A percentile compares a stretch with the other conserved stretches of the same genome.
phyloP scores from a whole-genome alignment of 2,329 filamentous ascomycete genomes.

The Aspergillus uvarum region DNA sequence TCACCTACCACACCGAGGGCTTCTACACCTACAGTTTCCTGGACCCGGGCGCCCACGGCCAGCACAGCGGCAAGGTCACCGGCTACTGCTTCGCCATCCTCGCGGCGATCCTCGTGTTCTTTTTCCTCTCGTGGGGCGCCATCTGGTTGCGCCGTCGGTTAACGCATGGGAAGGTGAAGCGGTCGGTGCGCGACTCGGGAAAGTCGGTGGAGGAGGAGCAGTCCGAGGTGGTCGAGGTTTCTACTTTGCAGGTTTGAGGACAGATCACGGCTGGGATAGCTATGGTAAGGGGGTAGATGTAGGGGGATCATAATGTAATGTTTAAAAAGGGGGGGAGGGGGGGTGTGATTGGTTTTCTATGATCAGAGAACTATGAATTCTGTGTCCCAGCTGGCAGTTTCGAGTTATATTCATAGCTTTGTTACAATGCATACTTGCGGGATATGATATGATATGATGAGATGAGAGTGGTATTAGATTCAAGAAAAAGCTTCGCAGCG shows the following conservation, averaged over 20 bases:
- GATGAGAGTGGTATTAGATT: neutral
- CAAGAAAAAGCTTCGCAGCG: neutral
- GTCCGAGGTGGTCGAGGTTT: neutral
- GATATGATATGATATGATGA: neutral
- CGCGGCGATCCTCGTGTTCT: conserved; percentile 56
- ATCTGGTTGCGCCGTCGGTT: conserved; percentile 56
- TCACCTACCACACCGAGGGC: conserved; percentile 67
- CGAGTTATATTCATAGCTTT: neutral
- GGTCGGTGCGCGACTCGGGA: conserved; percentile 22
- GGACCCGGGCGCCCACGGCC: conserved; percentile 56
- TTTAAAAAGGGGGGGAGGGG: no score
- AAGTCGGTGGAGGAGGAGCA: conserved; percentile 11
- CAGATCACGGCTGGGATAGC: neutral
- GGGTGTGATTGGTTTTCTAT: no score
- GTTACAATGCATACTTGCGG: neutral
- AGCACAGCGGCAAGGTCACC: conserved; percentile 54
- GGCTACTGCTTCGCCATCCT: conserved; percentile 62
- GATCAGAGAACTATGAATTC: neutral
- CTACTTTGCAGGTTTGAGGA: neutral
- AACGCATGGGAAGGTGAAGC: conserved; percentile 34
- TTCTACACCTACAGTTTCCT: conserved; percentile 80
- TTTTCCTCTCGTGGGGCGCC: conserved; percentile 51
- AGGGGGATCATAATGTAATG: no score
- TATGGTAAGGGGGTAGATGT: neutral
- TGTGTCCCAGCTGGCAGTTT: neutral